Evolutionary conservation across 305 asterid species (phyloP).

Genomic region (Fraxinus xanthoxyloides): DNA sequence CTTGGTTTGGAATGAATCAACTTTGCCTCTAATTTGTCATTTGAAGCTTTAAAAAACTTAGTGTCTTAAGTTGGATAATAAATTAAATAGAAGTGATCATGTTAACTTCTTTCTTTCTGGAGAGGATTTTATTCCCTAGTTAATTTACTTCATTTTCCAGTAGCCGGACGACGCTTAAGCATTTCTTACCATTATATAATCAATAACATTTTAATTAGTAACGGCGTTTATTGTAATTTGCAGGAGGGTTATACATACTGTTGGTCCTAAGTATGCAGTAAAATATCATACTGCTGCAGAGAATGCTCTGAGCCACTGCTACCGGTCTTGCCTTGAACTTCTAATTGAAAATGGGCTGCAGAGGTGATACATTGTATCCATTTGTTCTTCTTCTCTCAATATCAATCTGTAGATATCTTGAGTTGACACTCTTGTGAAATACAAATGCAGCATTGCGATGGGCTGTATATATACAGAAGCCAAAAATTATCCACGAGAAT

Average conservation of each 20-base stretch:
- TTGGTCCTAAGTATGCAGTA: slow-evolving; percentile 91
- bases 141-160: slow-evolving; percentile 10
- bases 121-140: background rate
- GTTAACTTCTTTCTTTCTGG: background rate
- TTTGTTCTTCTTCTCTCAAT: slow-evolving; percentile 19
- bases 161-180: background rate
- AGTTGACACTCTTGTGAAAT: slow-evolving; percentile 18
- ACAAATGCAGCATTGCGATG: slow-evolving; percentile 67
- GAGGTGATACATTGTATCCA: slow-evolving; percentile 48
- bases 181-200: background rate
- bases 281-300: slow-evolving; percentile 97
- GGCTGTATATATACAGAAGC: slow-evolving; percentile 85
- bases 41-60: background rate
- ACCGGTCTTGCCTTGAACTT: slow-evolving; percentile 87
- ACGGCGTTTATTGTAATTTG: slow-evolving; percentile 24
- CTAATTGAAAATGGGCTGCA: slow-evolving; percentile 70
- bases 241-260: slow-evolving; percentile 89
- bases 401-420: slow-evolving; percentile 15
- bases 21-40: background rate
- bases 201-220: slow-evolving; percentile 8
- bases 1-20: background rate
- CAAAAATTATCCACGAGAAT: slow-evolving; percentile 92
- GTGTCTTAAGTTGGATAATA: background rate
- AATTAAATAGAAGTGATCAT: background rate
- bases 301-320: slow-evolving; percentile 94